Evolutionary conservation across 1,284 basidiomycete species (phyloP).

Genomic region (Tilletia walkeri): DNA sequence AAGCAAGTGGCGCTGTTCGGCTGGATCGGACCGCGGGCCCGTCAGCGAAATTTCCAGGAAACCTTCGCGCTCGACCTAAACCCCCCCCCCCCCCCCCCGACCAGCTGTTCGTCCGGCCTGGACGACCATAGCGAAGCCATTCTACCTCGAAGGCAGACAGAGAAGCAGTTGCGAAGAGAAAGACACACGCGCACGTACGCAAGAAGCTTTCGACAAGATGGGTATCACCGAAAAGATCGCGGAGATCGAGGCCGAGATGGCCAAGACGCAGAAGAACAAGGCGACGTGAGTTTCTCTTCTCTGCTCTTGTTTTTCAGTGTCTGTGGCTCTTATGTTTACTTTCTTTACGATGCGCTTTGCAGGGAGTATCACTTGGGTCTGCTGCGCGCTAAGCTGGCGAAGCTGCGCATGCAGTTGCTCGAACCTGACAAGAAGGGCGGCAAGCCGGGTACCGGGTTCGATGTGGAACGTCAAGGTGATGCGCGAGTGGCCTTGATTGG

Average conservation of each 20-base stretch:
- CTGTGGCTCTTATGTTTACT: background rate
- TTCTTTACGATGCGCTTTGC: background rate
- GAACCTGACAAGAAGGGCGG: slow-evolving; percentile 46
- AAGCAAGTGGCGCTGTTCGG: no score
- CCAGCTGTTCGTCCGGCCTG: no score
- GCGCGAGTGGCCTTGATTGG: slow-evolving; percentile 77
- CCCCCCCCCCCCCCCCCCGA: no score
- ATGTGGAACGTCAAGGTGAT: slow-evolving; percentile 51
- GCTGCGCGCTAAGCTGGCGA: slow-evolving; percentile 50
- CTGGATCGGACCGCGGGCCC: no score
- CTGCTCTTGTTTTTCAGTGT: background rate
- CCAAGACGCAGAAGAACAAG: slow-evolving; percentile 61
- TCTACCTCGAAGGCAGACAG: no score
- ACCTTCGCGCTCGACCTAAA: no score
- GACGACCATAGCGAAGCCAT: no score
- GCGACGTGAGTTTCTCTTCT: slow-evolving; percentile 36
- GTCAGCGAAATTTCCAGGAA: no score
- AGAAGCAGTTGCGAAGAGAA: no score
- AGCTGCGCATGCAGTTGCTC: slow-evolving; percentile 49
- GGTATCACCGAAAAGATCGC: slow-evolving; percentile 67
- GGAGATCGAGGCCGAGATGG: slow-evolving; percentile 97
- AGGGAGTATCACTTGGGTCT: slow-evolving; percentile 47
- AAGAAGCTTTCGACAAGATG: slow-evolving; percentile 28
- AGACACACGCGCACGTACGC: no score
- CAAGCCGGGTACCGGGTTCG: slow-evolving; percentile 50